Percentiles rank a stretch among this genome's conserved stretches.
These are phyloP conservation scores for Pichia sp. DNA, from an alignment of 1,139 yeast species.

Conservation along the genomic window DNA sequence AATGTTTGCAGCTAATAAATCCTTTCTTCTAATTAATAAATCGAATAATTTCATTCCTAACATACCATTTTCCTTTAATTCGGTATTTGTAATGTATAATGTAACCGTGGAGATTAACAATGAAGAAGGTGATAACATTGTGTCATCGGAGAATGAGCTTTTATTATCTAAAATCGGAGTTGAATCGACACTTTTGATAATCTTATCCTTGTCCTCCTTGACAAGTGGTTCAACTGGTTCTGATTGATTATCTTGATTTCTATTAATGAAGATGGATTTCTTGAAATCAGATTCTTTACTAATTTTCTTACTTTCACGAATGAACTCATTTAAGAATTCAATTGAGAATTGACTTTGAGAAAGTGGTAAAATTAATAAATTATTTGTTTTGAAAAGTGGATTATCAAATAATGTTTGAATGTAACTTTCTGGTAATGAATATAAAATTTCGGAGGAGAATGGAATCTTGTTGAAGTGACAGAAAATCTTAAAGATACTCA, in stretches of 20 bases:
- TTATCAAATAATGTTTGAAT: slow-evolving; percentile 24
- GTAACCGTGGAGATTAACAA: slow-evolving; percentile 27
- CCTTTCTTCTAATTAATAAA: slow-evolving; percentile 23
- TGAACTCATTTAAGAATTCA: slow-evolving; percentile 14
- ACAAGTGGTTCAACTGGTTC: background rate
- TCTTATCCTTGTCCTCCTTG: background rate
- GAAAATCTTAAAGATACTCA: slow-evolving; percentile 54
- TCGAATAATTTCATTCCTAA: slow-evolving; percentile 27
- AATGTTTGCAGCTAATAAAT: slow-evolving; percentile 21
- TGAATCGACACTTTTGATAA: background rate
- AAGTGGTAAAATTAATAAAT: slow-evolving; percentile 26
- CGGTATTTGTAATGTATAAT: slow-evolving; percentile 20
- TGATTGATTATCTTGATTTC: slow-evolving; percentile 20
- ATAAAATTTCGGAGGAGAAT: slow-evolving; percentile 51
- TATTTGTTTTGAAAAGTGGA: slow-evolving; percentile 18
- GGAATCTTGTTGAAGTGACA: slow-evolving; percentile 49
- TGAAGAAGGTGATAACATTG: slow-evolving; percentile 29
- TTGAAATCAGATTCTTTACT: slow-evolving; percentile 15
- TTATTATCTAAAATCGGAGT: slow-evolving; percentile 13
- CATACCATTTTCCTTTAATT: slow-evolving; percentile 19
- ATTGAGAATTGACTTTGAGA: slow-evolving; percentile 23
- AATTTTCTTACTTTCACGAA: slow-evolving; percentile 16
- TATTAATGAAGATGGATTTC: slow-evolving; percentile 28
- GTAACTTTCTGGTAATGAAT: slow-evolving; percentile 43
- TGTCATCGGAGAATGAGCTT: slow-evolving; percentile 27